A percentile compares a stretch with the other conserved stretches of the same genome.
Evolutionary conservation across 2,329 filamentous ascomycete species (phyloP).

Genomic region (Fusarium sp.): DNA sequence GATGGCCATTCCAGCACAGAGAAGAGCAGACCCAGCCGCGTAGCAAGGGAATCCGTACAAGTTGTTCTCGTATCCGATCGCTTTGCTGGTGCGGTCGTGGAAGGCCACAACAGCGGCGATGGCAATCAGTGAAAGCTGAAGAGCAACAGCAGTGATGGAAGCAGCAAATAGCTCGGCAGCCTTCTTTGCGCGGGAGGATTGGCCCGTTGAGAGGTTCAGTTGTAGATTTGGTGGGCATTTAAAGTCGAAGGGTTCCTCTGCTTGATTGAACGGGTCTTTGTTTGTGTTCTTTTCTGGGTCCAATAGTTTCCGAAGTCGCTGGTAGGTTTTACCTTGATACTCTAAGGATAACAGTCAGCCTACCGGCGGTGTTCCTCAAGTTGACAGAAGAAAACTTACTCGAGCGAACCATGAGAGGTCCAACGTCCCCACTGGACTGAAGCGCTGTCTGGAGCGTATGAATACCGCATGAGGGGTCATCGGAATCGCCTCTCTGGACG

Average conservation of each 20-base stretch:
- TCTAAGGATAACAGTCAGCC: neutral
- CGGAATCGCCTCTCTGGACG: neutral
- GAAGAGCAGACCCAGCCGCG: neutral
- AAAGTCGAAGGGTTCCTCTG: neutral
- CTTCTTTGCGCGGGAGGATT: neutral
- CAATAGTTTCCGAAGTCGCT: neutral
- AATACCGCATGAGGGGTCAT: neutral
- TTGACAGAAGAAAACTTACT: neutral
- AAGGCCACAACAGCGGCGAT: neutral
- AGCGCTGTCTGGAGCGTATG: neutral
- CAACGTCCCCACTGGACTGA: neutral
- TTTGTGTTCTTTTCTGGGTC: neutral
- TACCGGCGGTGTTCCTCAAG: accelerated
- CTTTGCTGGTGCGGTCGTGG: neutral
- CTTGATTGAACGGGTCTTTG: neutral
- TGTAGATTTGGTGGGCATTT: neutral
- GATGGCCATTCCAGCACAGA: neutral
- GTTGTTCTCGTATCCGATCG: neutral
- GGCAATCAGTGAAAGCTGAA: neutral
- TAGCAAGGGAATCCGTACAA: neutral
- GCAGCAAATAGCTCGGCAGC: neutral
- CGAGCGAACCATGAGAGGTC: neutral
- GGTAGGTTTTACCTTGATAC: neutral
- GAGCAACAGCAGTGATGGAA: neutral
- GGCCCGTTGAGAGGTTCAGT: neutral